Percentiles rank a stretch among this genome's conserved stretches.
Evolutionary conservation across 176 grass and related monocot genomes (phyloP).

Genomic region (Cenchrus americanus): DNA sequence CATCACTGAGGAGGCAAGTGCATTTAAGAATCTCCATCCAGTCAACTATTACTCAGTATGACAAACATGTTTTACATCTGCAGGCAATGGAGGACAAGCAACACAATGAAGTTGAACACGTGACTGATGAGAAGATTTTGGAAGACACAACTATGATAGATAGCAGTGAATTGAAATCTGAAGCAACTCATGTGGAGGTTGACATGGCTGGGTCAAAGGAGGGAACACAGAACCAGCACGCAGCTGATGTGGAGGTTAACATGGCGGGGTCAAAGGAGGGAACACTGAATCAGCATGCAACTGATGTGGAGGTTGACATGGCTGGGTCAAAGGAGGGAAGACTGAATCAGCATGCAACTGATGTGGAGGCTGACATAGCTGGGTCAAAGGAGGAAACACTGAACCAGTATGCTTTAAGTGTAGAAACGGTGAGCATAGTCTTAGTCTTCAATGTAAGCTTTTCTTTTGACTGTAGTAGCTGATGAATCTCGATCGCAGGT

Average conservation of each 20-base stretch:
- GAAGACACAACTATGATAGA: constrained; percentile 25
- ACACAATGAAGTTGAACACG: constrained; percentile 28
- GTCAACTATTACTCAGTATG: constrained; percentile 18
- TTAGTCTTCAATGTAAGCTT: not conserved
- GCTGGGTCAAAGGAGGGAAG: constrained; percentile 9
- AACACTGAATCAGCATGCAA: not conserved
- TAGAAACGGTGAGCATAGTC: constrained; percentile 30
- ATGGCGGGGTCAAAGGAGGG: not conserved
- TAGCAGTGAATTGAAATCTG: constrained; percentile 32
- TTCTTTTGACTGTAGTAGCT: constrained; percentile 18
- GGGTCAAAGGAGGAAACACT: not conserved
- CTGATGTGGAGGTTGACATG: constrained; percentile 20
- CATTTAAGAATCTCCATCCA: constrained; percentile 16
- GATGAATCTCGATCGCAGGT: constrained; percentile 26
- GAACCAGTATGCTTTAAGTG: constrained; percentile 25
- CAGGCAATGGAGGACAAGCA: constrained; percentile 37
- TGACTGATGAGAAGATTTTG: constrained; percentile 23
- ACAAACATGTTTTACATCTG: constrained; percentile 33
- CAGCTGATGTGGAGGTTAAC: constrained; percentile 9
- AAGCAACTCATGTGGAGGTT: not conserved
- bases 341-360: not conserved
- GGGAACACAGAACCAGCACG: not conserved
- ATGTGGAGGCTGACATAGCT: constrained; percentile 24
- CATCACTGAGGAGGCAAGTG: constrained; percentile 32
- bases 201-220: not conserved